A percentile compares a stretch with the other conserved stretches of the same genome.
phyloP scores from a whole-genome alignment of 805 yeast species.

The Kodamaea kakaduensis region DNA sequence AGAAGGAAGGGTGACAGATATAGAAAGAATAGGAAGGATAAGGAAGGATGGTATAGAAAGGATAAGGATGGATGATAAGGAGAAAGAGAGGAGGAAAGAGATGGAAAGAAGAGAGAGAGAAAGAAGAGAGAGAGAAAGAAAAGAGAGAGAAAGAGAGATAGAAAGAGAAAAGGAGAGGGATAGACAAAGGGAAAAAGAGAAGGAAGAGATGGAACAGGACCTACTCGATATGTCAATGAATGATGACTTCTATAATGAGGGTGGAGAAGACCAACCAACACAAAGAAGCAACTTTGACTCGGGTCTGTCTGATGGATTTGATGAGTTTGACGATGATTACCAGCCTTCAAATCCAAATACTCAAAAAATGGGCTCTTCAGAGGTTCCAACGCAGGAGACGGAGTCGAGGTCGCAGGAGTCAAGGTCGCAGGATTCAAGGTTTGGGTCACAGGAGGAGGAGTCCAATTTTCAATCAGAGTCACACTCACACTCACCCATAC shows the following conservation, averaged over 20 bases:
- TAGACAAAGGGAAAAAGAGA: too few species aligned
- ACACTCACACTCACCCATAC: constrained; percentile 5
- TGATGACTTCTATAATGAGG: constrained; percentile 10
- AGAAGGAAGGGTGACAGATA: too few species aligned
- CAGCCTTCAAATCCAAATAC: constrained; percentile 6
- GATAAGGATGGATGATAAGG: too few species aligned
- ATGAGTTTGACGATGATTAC: constrained; percentile 9
- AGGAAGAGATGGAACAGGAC: too few species aligned
- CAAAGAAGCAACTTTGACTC: too few species aligned
- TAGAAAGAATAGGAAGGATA: too few species aligned
- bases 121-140: constrained; percentile 1
- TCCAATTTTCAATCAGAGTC: constrained; percentile 3
- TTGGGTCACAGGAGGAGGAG: constrained; percentile 3
- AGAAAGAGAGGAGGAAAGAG: too few species aligned
- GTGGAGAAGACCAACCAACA: too few species aligned
- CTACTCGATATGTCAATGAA: too few species aligned
- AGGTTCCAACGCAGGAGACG: constrained; percentile 7
- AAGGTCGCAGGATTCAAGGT: constrained; percentile 7
- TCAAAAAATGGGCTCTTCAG: constrained; percentile 5
- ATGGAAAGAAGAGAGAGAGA: neutral
- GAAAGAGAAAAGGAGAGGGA: too few species aligned
- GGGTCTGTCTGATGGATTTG: too few species aligned
- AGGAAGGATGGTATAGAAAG: too few species aligned
- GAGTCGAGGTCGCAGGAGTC: neutral
- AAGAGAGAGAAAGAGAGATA: constrained; percentile 7